phyloP scores from a whole-genome alignment of 345 rosid genomes.

The Cardamine occulta region DNA sequence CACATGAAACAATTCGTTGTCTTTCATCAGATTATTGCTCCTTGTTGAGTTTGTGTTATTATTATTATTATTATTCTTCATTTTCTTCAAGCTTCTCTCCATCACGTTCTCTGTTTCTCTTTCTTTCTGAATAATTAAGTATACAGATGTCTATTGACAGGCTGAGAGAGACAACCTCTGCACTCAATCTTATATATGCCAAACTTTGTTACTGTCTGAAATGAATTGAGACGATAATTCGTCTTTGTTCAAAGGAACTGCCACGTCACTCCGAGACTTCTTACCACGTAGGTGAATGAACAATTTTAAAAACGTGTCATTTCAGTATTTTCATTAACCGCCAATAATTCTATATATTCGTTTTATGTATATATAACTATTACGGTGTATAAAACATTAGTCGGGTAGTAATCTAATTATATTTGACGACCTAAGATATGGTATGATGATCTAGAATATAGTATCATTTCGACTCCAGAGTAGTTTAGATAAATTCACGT shows the following conservation, averaged over 20 bases:
- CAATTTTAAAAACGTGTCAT: constrained; percentile 28
- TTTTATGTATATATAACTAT: too few species aligned
- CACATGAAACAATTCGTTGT: constrained; percentile 58
- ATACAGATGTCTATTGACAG: constrained; percentile 19
- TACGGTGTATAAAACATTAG: too few species aligned
- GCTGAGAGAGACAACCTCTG: constrained; percentile 33
- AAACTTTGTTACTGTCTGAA: constrained; percentile 8
- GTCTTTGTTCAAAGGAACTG: constrained; percentile 20
- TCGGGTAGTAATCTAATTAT: too few species aligned
- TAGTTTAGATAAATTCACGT: too few species aligned
- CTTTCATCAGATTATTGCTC: constrained; percentile 40
- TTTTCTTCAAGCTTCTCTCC: constrained; percentile 45
- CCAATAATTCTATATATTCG: neutral
- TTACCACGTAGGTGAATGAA: constrained; percentile 37
- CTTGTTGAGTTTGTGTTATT: constrained; percentile 4
- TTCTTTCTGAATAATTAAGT: neutral
- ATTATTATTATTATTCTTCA: constrained; percentile 17
- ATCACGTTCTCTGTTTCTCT: constrained; percentile 7
- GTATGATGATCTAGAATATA: too few species aligned
- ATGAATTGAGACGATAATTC: constrained; percentile 22
- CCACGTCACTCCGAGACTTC: constrained; percentile 27
- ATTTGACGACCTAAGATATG: too few species aligned
- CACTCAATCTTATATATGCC: constrained; percentile 22
- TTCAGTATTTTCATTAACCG: neutral
- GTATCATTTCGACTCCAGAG: too few species aligned